Conservation (phyloP, 305 asterid genomes). For the Fraxinus platypoda region DNA sequence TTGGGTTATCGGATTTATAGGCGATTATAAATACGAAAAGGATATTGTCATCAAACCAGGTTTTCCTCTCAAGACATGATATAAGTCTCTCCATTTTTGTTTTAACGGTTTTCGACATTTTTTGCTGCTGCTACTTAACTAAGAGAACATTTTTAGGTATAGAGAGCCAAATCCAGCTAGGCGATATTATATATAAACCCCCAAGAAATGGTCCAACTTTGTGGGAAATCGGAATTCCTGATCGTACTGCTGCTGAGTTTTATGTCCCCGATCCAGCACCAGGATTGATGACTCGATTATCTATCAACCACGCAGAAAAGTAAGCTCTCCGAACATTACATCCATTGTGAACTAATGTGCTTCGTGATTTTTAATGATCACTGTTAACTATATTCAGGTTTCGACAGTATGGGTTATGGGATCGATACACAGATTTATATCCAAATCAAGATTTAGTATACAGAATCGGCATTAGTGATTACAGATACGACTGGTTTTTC, state of each 20-base stretch:
- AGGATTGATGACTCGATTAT: conserved; percentile 6
- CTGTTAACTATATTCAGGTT: conserved; percentile 22
- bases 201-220: conserved; percentile 41
- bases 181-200: conserved; percentile 22
- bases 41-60: conserved; percentile 46
- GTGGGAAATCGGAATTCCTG: conserved; percentile 47
- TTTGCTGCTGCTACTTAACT: neutral
- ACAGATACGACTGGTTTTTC: conserved; percentile 56
- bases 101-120: too few species aligned
- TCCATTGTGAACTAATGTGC: neutral
- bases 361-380: neutral
- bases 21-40: conserved; percentile 45
- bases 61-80: neutral
- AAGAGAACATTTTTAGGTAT: neutral
- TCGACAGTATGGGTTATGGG: conserved; percentile 70
- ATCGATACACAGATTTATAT: conserved; percentile 51
- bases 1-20: conserved; percentile 67
- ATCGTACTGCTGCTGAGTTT: conserved; percentile 33
- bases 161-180: conserved; percentile 12
- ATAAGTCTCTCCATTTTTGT: neutral
- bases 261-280: conserved; percentile 35
- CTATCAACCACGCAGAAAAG: neutral
- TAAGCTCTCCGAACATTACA: neutral
- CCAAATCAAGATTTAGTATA: conserved; percentile 48
- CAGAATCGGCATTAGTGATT: conserved; percentile 41